Evolutionary conservation across 306 rosid genomes (phyloP).

Genomic region (Quillaja saponaria): DNA sequence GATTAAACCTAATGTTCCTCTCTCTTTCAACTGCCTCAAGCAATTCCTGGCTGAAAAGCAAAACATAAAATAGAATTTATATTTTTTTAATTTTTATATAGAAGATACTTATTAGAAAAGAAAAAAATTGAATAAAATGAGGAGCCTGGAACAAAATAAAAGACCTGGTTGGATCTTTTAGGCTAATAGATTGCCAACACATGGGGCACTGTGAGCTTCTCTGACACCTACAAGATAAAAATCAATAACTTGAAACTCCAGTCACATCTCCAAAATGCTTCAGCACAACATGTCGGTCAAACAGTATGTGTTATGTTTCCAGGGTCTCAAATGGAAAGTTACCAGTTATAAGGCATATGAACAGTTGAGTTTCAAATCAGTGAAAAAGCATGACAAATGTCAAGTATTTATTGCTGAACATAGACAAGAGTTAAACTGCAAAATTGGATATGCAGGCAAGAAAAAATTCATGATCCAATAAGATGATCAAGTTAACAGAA

Average conservation of each 20-base stretch:
- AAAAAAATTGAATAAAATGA: too few species aligned
- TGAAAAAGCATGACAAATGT: too few species aligned
- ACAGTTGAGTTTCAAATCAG: neutral
- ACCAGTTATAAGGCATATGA: neutral
- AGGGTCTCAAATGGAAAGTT: constrained; percentile 9
- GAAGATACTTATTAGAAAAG: too few species aligned
- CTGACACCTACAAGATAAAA: constrained; percentile 70
- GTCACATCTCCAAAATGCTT: constrained; percentile 14
- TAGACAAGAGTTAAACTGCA: constrained; percentile 14
- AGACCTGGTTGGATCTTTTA: constrained; percentile 93
- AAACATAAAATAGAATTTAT: neutral
- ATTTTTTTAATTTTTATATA: too few species aligned
- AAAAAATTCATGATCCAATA: too few species aligned
- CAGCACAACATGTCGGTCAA: constrained; percentile 11
- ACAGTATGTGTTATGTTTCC: neutral
- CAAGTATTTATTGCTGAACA: too few species aligned
- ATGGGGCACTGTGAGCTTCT: constrained; percentile 99
- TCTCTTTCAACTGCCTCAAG: constrained; percentile 87
- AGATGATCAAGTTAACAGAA: too few species aligned
- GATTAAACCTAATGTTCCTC: constrained; percentile 75
- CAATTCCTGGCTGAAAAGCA: constrained; percentile 79
- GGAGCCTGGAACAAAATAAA: neutral
- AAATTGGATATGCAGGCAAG: constrained; percentile 9
- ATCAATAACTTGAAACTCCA: constrained; percentile 15
- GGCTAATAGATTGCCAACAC: constrained; percentile 96